Conservation (phyloP, 1,284 basidiomycete species). For the Xanthoconium separans region DNA sequence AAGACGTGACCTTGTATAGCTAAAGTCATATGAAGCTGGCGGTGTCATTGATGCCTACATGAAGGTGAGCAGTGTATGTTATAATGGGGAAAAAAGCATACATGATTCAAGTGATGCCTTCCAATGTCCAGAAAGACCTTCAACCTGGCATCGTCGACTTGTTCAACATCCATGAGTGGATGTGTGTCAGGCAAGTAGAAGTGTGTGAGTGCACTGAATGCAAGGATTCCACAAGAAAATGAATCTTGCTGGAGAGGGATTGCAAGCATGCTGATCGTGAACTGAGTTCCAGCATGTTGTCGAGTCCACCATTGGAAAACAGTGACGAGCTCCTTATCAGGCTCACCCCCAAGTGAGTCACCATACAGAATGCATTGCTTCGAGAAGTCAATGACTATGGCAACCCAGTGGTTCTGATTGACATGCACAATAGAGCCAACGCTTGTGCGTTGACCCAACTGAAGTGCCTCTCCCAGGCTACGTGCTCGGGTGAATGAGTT, state of each 20-base stretch:
- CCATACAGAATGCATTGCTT: not conserved
- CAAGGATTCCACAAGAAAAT: not conserved
- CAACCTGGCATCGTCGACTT: not conserved
- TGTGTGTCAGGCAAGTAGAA: conserved; percentile 2
- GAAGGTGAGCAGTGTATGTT: too few species aligned
- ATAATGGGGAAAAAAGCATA: not conserved
- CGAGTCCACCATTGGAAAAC: not conserved
- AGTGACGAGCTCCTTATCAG: not conserved
- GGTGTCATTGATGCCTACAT: too few species aligned
- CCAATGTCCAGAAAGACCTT: not conserved
- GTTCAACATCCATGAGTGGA: not conserved
- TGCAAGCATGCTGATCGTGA: not conserved
- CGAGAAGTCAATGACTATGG: not conserved
- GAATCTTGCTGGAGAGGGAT: not conserved
- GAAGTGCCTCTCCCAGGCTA: not conserved
- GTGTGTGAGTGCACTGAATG: not conserved
- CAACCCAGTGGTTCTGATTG: not conserved
- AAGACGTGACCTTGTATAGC: too few species aligned
- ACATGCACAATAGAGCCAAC: not conserved
- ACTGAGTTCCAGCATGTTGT: too few species aligned
- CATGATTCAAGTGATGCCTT: not conserved
- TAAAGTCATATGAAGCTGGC: too few species aligned
- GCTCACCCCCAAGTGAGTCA: not conserved
- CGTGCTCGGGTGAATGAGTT: not conserved
- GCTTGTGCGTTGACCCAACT: not conserved